Evolutionary conservation across 176 grass and related monocot species (phyloP).

Genomic region (Oryza punctata): DNA sequence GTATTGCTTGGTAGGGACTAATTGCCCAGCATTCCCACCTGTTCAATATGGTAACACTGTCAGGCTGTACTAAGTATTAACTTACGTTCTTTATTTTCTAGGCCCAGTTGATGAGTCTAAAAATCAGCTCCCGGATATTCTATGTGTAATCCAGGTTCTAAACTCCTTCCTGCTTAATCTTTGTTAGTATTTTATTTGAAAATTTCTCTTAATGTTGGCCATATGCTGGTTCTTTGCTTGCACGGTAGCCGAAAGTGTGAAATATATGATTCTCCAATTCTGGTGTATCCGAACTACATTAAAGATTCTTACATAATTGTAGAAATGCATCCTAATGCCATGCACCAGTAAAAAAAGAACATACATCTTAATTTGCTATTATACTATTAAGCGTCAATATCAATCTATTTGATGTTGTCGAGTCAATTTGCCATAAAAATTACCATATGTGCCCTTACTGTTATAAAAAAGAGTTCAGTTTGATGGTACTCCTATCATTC

Average conservation of each 20-base stretch:
- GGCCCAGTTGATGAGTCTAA: constrained; percentile 88
- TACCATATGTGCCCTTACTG: background rate
- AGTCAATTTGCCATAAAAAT: background rate
- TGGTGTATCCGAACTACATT: background rate
- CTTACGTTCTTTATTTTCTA: constrained; percentile 34
- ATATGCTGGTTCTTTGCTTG: constrained; percentile 8
- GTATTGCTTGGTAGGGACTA: constrained; percentile 83
- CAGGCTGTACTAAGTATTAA: constrained; percentile 29
- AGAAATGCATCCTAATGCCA: background rate
- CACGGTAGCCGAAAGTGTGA: background rate
- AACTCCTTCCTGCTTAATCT: constrained; percentile 27
- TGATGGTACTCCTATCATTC: background rate
- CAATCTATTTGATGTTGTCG: background rate
- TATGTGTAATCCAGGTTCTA: constrained; percentile 91
- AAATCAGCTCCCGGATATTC: constrained; percentile 94
- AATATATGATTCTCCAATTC: too few species aligned
- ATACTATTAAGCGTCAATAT: background rate
- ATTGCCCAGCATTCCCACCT: background rate
- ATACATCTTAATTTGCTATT: constrained; percentile 11
- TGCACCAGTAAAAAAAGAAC: background rate
- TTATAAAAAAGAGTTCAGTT: background rate
- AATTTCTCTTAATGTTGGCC: background rate
- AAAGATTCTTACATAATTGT: constrained; percentile 9
- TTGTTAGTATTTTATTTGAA: constrained; percentile 2
- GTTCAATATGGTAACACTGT: constrained; percentile 9